Evolutionary conservation across 257 asterid species (phyloP), one percentile per base, ranked within the genome.

Genomic region (Linderniella brevidens): DNA sequence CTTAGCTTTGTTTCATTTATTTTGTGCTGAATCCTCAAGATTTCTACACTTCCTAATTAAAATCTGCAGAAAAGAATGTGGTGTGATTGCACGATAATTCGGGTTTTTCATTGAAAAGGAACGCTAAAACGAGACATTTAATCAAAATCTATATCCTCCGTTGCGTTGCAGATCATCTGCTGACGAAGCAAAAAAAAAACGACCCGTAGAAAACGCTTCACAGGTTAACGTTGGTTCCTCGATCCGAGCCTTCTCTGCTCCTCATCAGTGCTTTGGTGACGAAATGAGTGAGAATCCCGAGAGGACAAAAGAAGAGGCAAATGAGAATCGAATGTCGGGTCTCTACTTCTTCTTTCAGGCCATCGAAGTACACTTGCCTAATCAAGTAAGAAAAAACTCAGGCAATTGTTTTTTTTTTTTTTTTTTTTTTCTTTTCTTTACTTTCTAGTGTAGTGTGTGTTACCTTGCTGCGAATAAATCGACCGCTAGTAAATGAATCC

Each of bases 381-480:
- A 9, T 11, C 56, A 41, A 49, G 38, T 4, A 9, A 47, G 49
- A 46, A 45, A 14, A 10, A 0, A 16, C 19, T 4, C 35, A 17
- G 8, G 9, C 3, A 17, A 16, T 8, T 9, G 12, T 0, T 4
- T 3, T 5, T 12, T 46, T 29, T n/a, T 8, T 40, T 4, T 40
- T 4, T 40, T 2, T 12, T 5, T 42, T 8, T 42, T 12, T 42
- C 13, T 12, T 12, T 42, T 8, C 39, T 35, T 29, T 17, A 37
- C 13, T 43, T n/a, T 19, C 45, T 18, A 45, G 54, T 37, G n/a
- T 36, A 19, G 57, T 25, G 45, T 52, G 64, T 58, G 50, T 11
- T 39, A 88, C 96, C 94, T 80, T 43, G 99, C 99, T 35, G 99
- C 96, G 29, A 81, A 90, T 55, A 90, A 96, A 70, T 90, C 99